A percentile compares a stretch with the other conserved stretches of the same genome.
Evolutionary conservation across 306 rosid genomes (phyloP).

Genomic region (Astragalus glycyphyllos): DNA sequence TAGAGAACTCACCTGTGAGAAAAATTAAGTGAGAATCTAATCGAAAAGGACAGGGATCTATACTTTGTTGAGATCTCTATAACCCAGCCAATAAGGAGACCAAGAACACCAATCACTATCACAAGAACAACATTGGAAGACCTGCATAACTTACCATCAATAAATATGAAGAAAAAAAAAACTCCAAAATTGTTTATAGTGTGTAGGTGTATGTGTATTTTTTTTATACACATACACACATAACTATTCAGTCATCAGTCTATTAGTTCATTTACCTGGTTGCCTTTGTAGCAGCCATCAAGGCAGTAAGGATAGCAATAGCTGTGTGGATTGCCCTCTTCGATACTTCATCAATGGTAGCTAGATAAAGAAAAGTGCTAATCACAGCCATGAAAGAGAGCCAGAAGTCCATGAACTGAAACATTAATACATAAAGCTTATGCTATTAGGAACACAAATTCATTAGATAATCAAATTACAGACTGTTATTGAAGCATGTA

Average conservation of each 20-base stretch:
- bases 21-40: constrained; percentile 42
- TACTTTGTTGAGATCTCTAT: constrained; percentile 52
- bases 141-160: constrained; percentile 34
- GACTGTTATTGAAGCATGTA: constrained; percentile 11
- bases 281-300: constrained; percentile 86
- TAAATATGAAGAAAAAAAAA: constrained; percentile 18
- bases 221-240: background rate
- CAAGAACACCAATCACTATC: constrained; percentile 50
- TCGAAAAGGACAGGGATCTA: constrained; percentile 54
- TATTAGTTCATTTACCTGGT: constrained; percentile 63
- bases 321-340: constrained; percentile 89
- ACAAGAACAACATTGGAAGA: constrained; percentile 48
- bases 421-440: constrained; percentile 40
- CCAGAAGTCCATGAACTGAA: constrained; percentile 99
- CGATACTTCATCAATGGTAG: constrained; percentile 70
- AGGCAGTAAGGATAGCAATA: constrained; percentile 88
- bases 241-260: no score
- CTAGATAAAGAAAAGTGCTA: constrained; percentile 85
- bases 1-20: constrained; percentile 40
- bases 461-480: constrained; percentile 2
- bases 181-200: background rate
- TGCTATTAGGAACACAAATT: constrained; percentile 5
- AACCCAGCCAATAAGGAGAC: constrained; percentile 61
- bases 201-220: background rate
- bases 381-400: constrained; percentile 97